Percentiles rank a stretch among this genome's conserved stretches.
These are phyloP conservation scores for Blastocystis hominis DNA, from an alignment of 352 stramenopile species.

Conservation along the genomic window DNA sequence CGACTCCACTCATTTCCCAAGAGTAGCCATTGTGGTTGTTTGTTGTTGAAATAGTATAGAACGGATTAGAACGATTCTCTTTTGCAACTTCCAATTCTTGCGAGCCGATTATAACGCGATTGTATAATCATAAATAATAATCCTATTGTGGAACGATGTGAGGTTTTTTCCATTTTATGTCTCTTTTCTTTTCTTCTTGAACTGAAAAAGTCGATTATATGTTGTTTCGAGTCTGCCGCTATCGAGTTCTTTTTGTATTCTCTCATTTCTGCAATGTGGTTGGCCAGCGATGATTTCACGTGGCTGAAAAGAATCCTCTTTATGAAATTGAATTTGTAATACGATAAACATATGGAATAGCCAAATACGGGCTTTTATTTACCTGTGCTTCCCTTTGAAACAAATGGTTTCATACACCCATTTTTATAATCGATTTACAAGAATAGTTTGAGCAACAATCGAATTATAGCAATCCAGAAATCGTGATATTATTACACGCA, in stretches of 20 bases:
- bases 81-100: background rate
- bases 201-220: background rate
- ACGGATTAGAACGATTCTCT: background rate
- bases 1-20: background rate
- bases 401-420: constrained; percentile 1
- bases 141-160: background rate
- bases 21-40: background rate
- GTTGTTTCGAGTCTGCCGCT: background rate
- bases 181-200: background rate
- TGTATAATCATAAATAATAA: background rate
- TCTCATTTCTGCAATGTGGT: background rate
- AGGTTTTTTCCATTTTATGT: background rate
- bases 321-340: constrained; percentile 15
- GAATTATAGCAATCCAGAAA: background rate
- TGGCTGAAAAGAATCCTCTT: constrained; percentile 10
- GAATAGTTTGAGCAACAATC: background rate
- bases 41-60: background rate
- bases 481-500: background rate
- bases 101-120: background rate
- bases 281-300: constrained; percentile 6
- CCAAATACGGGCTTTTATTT: background rate
- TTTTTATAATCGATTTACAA: constrained; percentile 11
- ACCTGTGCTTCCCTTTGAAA: background rate
- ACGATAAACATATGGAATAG: background rate
- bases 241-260: background rate